Base-by-base conservation (phyloP, 768 basidiomycete genomes). In the Tulasnella sp. region DNA sequence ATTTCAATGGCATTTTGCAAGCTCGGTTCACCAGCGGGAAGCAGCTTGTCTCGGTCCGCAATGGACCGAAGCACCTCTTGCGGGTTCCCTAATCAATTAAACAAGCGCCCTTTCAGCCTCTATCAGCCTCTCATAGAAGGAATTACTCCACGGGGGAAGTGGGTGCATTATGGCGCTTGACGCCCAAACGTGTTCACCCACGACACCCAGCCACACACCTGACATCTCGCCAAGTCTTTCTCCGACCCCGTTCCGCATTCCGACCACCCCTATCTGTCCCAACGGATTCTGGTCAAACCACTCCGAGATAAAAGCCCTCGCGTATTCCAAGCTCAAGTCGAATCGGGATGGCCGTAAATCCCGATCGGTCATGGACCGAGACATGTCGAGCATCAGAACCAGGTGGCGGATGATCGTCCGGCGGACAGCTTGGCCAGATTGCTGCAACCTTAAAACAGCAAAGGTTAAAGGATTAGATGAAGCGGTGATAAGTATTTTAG, bases 221-320 rank as follows among this genome's bases (percentile, higher is more conserved):
- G 96, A 93, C 91, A 99, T 93, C 79, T 95, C 93, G 1, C 94
- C 90, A 57, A 99, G 86, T 3, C 94, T 89, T 84, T 99, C 98
- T 0, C 95, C 96, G 32, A 98, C 84, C 0, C 98, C 95, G 44
- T 93, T 90, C 32, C 96, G 87, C 90, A 99, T 95, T 6, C 94
- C 95, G 23, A 99, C 94, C 40, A 99, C 86, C 1, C 96, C 97
- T 80, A 99, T 94, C 84, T 99, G 98, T 29, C 97, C 96, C 16
- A 99, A 87, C 0, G 98, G 98, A 82, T 99, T 99, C 85, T 99
- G 98, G 85, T 99, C 98, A 84, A 99, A 99, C 96, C 97, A 99
- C 83, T 99, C 98, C 9, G 89, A 86, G 39, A 99, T 88, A 81
- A 99, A 99, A 81, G 94, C 94, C 78, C 95, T 89, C 18, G 95